A percentile compares a stretch with the other conserved stretches of the same genome.
phyloP scores from a whole-genome alignment of 1,284 basidiomycete species.

The Papiliotrema laurentii region DNA sequence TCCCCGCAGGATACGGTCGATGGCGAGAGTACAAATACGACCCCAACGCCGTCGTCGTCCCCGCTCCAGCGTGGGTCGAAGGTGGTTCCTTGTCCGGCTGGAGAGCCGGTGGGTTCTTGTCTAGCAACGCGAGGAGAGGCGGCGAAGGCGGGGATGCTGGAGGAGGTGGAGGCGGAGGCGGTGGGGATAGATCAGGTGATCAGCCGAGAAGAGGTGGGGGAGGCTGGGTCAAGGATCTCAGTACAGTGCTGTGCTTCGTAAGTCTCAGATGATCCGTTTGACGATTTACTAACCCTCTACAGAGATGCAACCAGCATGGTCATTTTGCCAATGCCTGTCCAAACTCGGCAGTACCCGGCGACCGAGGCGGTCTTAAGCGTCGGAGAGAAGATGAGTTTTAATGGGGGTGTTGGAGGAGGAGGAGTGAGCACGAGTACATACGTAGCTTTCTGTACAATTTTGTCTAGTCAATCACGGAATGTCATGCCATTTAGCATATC shows the following conservation, averaged over 20 bases:
- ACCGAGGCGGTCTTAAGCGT: slow-evolving; percentile 39
- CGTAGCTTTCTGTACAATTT: too few species aligned
- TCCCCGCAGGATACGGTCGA: slow-evolving; percentile 62
- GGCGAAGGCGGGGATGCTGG: background rate
- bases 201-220: slow-evolving; percentile 17
- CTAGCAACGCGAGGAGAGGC: slow-evolving; percentile 1
- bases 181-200: background rate
- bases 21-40: slow-evolving; percentile 76
- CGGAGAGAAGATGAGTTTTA: background rate
- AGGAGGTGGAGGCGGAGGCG: background rate
- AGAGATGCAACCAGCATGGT: slow-evolving; percentile 60
- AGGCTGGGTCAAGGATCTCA: slow-evolving; percentile 53
- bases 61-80: slow-evolving; percentile 40
- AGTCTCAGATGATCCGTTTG: slow-evolving; percentile 47
- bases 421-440: too few species aligned
- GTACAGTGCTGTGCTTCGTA: slow-evolving; percentile 87
- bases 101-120: slow-evolving; percentile 6
- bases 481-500: too few species aligned
- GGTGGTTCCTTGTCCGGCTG: slow-evolving; percentile 10
- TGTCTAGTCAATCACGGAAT: too few species aligned
- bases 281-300: slow-evolving; percentile 16
- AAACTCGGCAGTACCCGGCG: slow-evolving; percentile 53
- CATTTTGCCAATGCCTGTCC: slow-evolving; percentile 94
- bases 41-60: slow-evolving; percentile 50
- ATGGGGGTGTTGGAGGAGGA: background rate